Base-by-base conservation (phyloP, 2,329 filamentous ascomycete genomes). In the Eurotiales sp. region DNA sequence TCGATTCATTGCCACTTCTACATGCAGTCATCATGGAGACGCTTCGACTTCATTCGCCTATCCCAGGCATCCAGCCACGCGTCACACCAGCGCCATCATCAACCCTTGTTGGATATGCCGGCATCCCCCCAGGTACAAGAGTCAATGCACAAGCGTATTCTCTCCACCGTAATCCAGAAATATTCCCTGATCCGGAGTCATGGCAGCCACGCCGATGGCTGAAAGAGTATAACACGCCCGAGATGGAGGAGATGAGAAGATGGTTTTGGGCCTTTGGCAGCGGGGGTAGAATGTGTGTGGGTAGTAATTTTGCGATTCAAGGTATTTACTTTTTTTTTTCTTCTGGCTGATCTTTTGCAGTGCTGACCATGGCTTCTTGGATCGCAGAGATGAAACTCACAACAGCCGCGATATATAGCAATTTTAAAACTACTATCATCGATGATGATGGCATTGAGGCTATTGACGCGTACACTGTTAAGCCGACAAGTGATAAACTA, bases 351-450 rank as follows among this genome's bases (percentile, higher is more conserved):
- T 15, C 7, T 19, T 21, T 37, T 36, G 15, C 29, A 3, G 14
- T 21, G n/a, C 19, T 54, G n/a, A 56, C 21, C 25, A 14, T 43
- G 11, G 8, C 5, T 17, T 11, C 32, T 19, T 3, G 21, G 6
- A n/a, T 47, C 59, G 61, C 59, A 86, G 86, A 88, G 57, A 88
- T 90, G 72, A 90, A 90, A 67, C 74, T 86, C 40, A 80, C 85
- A 4, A 70, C 86, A 27, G 85, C 86, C 0, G 79, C 81, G 1
- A 80, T 93, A 4, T 92, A 90, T 65, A 80, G 81, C 3, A 87
- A 84, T 51, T 87, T 81, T 62, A 76, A 66, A 5, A 86, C 79
- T 0, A 65, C 74, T 3, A 74, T 87, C 46, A 74, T 87, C 2
- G 73, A 86, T 51, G 84, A 87, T 57, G 71, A 75, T 1, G 79